Evolutionary conservation across 441 rosid genomes (phyloP).

Genomic region (Biscutella laevigata): DNA sequence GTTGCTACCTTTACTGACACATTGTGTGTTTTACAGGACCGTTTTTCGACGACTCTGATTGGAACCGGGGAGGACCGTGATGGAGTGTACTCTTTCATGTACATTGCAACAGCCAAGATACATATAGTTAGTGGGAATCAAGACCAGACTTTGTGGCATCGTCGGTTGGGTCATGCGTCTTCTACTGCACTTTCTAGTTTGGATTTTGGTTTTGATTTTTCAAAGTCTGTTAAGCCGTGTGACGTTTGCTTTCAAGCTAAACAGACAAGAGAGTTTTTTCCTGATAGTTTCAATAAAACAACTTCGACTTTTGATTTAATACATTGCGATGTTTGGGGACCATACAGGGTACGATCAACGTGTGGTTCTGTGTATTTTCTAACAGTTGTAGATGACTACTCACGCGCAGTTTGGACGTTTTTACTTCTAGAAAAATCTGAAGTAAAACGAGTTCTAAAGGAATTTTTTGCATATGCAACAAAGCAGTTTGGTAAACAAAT

Average conservation of each 20-base stretch:
- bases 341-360: neutral
- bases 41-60: neutral
- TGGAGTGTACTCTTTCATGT: neutral
- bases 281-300: neutral
- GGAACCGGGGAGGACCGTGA: neutral
- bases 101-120: no score
- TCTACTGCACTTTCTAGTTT: neutral
- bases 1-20: no score
- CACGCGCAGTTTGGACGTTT: no score
- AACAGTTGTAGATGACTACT: no score
- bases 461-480: neutral
- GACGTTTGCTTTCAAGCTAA: neutral
- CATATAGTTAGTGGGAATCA: no score
- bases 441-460: neutral
- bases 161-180: neutral
- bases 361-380: neutral
- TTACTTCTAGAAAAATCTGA: neutral
- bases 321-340: neutral
- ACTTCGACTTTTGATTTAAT: no score
- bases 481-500: neutral
- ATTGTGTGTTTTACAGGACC: neutral
- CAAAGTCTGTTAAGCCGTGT: neutral
- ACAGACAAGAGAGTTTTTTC: neutral
- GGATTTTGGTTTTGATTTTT: neutral
- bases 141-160: neutral